Evolutionary conservation across 2,329 filamentous ascomycete species (phyloP).

Genomic region (Dothiorella sarmentorum): DNA sequence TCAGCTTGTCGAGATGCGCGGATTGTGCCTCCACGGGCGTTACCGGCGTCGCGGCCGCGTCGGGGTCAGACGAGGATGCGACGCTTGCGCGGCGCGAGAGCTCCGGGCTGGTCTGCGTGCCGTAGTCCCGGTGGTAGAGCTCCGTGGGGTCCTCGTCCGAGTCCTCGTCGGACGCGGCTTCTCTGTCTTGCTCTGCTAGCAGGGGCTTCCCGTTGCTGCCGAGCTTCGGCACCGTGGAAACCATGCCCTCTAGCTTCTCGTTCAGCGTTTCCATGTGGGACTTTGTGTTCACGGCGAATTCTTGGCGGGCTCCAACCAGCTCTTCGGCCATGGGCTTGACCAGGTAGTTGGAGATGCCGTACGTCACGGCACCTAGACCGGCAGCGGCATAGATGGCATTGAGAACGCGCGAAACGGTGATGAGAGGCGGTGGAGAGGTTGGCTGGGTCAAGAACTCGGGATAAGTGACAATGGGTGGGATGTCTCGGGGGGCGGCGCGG

Average conservation of each 20-base stretch:
- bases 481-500: conserved; percentile 35
- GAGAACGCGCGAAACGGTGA: conserved; percentile 55
- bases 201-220: conserved; percentile 22
- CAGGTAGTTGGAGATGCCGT: conserved; percentile 68
- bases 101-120: conserved; percentile 66
- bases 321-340: conserved; percentile 59
- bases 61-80: conserved; percentile 27
- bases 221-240: conserved; percentile 57
- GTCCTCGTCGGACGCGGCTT: conserved; percentile 35
- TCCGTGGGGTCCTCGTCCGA: conserved; percentile 64
- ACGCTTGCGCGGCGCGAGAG: conserved; percentile 8
- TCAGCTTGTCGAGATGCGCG: conserved; percentile 44
- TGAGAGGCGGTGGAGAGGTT: conserved; percentile 56
- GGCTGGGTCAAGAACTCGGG: conserved; percentile 61
- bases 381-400: conserved; percentile 57
- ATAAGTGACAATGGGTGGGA: conserved; percentile 64
- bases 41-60: conserved; percentile 26
- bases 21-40: conserved; percentile 25
- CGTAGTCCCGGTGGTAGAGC: conserved; percentile 76
- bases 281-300: conserved; percentile 52
- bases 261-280: conserved; percentile 55
- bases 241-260: conserved; percentile 54
- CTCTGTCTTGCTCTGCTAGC: conserved; percentile 21
- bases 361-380: conserved; percentile 57
- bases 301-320: conserved; percentile 55